Base-by-base conservation (phyloP, 176 grass and related monocot species). In the Oryza rufipogon region DNA sequence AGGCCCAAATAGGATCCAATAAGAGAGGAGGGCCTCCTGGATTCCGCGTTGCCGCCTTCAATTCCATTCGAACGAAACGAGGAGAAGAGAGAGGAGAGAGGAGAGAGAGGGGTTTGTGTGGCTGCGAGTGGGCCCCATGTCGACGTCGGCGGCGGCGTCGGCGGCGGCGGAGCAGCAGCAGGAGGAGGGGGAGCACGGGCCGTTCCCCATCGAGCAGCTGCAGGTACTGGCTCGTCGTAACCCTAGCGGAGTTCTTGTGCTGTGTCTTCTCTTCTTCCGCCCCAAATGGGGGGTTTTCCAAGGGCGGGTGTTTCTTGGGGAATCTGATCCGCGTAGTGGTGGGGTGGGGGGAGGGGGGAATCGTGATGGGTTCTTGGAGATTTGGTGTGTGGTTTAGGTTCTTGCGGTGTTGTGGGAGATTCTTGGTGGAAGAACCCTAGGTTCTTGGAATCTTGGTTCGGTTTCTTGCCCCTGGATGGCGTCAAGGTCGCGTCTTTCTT, bases 131-230 rank as follows among this genome's bases (percentile, higher is more conserved):
- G 66, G 72, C 6, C 10, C 66, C 20, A 92, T 91, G 88, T 78
- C 89, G 70, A 64, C 91, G 66, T 42, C 85, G 66, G 83, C 88
- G 83, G 89, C 83, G 79, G 75, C 65, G 41, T 81, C 88, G 83
- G 89, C 83, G 79, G 75, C 65, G 41, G 83, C 82, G 52, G 80
- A 77, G 58, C 80, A 77, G 82, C 70, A 97, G 84, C 80, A 81
- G 68, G 89, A 91, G 81, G 97, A 91, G 70, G 81, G 64, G 88
- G 91, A 92, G 81, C 91, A 96, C 68, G 93, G 93, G 11, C 93
- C 96, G 22, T 94, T 94, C 86, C 89, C 91, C 76, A 80, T 97
- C 73, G 94, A 97, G 80, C 89, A 92, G 36, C 89, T 97, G n/a
- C 89, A 97, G 87, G 89, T 97, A 79, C 34, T 26, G 39, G 4